Evolutionary conservation across 176 grass and related monocot species (phyloP), one percentile per base, ranked within the genome.

Genomic region (Carex kokanica): DNA sequence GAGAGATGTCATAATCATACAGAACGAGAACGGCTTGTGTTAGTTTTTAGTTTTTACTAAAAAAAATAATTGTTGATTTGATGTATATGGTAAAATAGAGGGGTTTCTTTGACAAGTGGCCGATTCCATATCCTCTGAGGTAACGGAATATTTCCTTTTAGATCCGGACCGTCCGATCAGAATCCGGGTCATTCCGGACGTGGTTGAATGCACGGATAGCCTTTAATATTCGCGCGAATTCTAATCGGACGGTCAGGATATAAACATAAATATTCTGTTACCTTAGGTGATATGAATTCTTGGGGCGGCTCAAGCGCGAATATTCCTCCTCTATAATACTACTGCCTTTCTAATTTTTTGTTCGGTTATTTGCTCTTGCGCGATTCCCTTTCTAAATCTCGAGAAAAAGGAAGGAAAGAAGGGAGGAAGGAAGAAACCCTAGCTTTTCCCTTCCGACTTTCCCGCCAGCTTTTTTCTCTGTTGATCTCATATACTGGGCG

Each of bases 41-140:
- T 53, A 24, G 21, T 25, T n/a, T n/a, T n/a, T n/a, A n/a, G n/a
- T n/a, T 38, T 38, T 38, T 5, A 38, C 4, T 3, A 5, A 38
- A 38, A 4, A 38, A 38, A 38, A 38, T 38, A 38, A 5, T 11
- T 74, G 43, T 25, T 51, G n/a, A 24, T 74, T 74, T 74, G 11
- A 74, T 74, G n/a, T 51, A 23, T 51, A 74, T 27, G 21, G 55
- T 24, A 78, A 18, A 78, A 56, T 25, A 78, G 20, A 32, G 10
- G 78, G 78, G 78, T 60, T 62, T 81, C 18, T 82, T 82, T 47
- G 40, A 67, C 61, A 82, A 45, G 61, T 40, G 21, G 61, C 38
- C 13, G 24, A 5, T 5, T 32, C 36, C 36, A 38, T 38, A 5
- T 5, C n/a, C 36, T 38, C 36, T 38, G 4, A 38, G 36, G 36